Evolutionary conservation across 176 grass and related monocot species (phyloP), one percentile per base, ranked within the genome.

Genomic region (Zea luxurians): DNA sequence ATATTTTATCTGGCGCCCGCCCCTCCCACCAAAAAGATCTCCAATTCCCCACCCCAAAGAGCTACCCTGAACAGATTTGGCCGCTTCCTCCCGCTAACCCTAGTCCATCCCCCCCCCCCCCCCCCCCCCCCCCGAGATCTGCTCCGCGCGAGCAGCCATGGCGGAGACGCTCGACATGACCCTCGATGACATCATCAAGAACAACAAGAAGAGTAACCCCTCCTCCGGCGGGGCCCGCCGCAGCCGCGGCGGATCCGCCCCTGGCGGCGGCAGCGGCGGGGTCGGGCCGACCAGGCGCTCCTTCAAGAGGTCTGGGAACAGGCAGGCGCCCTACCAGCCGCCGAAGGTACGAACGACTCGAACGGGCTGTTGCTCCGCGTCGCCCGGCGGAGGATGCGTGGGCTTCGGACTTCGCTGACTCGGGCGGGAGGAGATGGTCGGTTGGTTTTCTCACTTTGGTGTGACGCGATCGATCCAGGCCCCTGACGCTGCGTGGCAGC

Each of bases 151-250:
- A 76, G 68, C 67, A 42, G 48, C 83, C 76, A 93, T 96, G 92
- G 87, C 96, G 48, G 93, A 91, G 46, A 82, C 90, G 38, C 81
- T 99, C 67, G 92, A 99, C 82, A 96, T 99, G 92, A 90, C 88
- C 41, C 83, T 99, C 74, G 96, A 99, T 20, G 92, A 99, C 78
- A 91, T 99, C 78, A 99, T 99, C 78, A 99, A 93, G 86, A 99
- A 47, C 79, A 99, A 93, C 96, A 99, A 96, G 96, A 99, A 95
- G 92, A 71, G 75, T 70, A 75, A 84, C 44, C n/a, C 85, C 47
- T 82, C 86, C 3, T 68, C 70, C 45, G 83, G 52, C 1, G 83
- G 77, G 35, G 69, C 71, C 13, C 59, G 63, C 77, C 72, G 70
- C 78, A 80, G 76, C 66, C 80, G 62, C 16, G 64, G 89, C 64